Conservation (phyloP, 1,284 basidiomycete species). For the Apiotrichum laibachii region DNA sequence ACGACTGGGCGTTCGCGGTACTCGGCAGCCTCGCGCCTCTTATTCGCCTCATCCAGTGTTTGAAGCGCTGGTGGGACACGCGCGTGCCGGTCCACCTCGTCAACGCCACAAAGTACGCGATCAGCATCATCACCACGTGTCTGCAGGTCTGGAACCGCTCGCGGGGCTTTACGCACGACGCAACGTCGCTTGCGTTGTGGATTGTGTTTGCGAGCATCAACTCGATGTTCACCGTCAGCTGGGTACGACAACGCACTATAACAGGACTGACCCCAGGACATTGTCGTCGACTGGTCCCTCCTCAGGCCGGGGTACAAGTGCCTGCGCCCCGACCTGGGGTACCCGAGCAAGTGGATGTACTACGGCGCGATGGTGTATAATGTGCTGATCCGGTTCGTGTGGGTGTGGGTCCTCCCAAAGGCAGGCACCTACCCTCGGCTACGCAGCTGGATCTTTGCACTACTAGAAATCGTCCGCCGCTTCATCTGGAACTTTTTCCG, state of each 20-base stretch:
- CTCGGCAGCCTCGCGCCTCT: conserved; percentile 51
- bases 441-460: conserved; percentile 66
- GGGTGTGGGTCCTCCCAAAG: conserved; percentile 72
- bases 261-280: conserved; percentile 53
- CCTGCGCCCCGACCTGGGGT: conserved; percentile 74
- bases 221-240: conserved; percentile 68
- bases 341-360: conserved; percentile 56
- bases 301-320: conserved; percentile 64
- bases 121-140: conserved; percentile 64
- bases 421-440: conserved; percentile 57
- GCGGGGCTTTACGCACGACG: conserved; percentile 51
- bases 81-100: conserved; percentile 71
- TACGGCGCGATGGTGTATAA: conserved; percentile 60
- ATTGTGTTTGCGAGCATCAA: conserved; percentile 62
- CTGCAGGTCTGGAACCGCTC: conserved; percentile 73
- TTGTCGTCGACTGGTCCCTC: conserved; percentile 59
- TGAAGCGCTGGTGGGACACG: conserved; percentile 81
- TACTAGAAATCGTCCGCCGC: conserved; percentile 75
- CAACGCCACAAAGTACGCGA: conserved; percentile 77
- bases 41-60: conserved; percentile 75
- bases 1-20: conserved; percentile 58
- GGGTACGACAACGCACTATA: no score
- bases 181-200: conserved; percentile 62
- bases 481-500: conserved; percentile 83
- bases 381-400: conserved; percentile 71